Evolutionary conservation across 768 basidiomycete species (phyloP), one percentile per base, ranked within the genome.

Genomic region (Russula dissimulans): DNA sequence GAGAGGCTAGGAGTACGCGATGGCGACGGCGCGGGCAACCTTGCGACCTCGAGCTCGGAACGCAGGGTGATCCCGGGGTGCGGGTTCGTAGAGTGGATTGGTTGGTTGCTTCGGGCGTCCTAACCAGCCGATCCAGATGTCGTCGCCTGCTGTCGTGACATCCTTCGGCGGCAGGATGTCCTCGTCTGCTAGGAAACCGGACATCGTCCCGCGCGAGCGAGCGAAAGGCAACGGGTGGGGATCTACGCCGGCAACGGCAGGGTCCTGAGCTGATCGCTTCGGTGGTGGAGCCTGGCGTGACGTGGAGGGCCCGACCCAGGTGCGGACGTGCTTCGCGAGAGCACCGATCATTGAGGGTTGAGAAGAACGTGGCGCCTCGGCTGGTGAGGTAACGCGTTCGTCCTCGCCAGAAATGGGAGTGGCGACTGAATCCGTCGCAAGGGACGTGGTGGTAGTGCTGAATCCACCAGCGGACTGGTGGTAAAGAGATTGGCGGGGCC

Each of bases 1-100:
- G 54, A 50, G 56, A 70, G 70, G 73, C 69, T 70, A 71, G 26
- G 68, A 67, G 57, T 69, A 51, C n/a, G n/a, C n/a, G n/a, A n/a
- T n/a, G 3, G 59, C 63, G 22, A 63, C 53, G 14, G 62, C 69
- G 53, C 78, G 75, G n/a, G 74, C 73, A 26, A 71, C 59, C 67
- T 73, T 75, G 57, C 79, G 75, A 10, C 78, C 79, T 56, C 78
- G 77, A 42, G 75, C 64, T 62, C 69, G 74, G 71, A 69, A 76
- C 38, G 75, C 75, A 32, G 73, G 73, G 54, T 71, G 71, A 11
- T 70, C 68, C 34, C 64, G 65, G 6, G 38, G 55, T 42, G 54
- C 61, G 4, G 39, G 55, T 8, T 46, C 50, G 22, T 52, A 49
- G 31, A 38, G 53, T 38, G 50, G 56, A 29, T 44, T 57, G 5